A percentile compares a stretch with the other conserved stretches of the same genome.
Evolutionary conservation across 306 rosid species (phyloP).

Genomic region (Hippophae gyantsensis): DNA sequence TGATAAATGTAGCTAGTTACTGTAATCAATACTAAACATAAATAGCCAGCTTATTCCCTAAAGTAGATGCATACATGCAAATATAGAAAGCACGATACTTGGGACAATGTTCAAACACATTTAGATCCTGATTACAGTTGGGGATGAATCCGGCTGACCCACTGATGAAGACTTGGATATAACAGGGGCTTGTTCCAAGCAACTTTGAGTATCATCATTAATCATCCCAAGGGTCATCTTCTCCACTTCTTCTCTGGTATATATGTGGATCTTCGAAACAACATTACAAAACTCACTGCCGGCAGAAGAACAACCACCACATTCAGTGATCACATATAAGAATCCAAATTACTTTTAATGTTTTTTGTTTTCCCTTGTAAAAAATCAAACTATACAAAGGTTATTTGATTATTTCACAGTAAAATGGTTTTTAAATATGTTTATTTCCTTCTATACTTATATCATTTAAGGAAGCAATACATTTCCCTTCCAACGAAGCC

Average conservation of each 20-base stretch:
- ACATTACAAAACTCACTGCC: conserved; percentile 80
- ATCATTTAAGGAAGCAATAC: no score
- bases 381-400: no score
- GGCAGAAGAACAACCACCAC: conserved; percentile 4
- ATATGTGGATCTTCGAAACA: conserved; percentile 73
- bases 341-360: no score
- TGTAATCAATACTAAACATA: conserved; percentile 12
- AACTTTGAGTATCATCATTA: conserved; percentile 70
- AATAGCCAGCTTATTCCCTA: conserved; percentile 10
- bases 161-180: conserved; percentile 84
- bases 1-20: conserved; percentile 12
- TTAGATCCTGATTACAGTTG: conserved; percentile 53
- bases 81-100: conserved; percentile 14
- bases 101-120: conserved; percentile 14
- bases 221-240: conserved; percentile 76
- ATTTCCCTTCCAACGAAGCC: no score
- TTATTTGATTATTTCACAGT: no score
- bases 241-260: conserved; percentile 87
- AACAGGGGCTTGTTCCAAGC: conserved; percentile 74
- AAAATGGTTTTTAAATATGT: no score
- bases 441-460: no score
- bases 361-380: no score
- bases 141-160: conserved; percentile 82
- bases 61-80: conserved; percentile 18
- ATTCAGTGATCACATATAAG: neutral